Evolutionary conservation across 352 stramenopile species (phyloP), one percentile per base, ranked within the genome.

Genomic region (Plasmopara viticola): DNA sequence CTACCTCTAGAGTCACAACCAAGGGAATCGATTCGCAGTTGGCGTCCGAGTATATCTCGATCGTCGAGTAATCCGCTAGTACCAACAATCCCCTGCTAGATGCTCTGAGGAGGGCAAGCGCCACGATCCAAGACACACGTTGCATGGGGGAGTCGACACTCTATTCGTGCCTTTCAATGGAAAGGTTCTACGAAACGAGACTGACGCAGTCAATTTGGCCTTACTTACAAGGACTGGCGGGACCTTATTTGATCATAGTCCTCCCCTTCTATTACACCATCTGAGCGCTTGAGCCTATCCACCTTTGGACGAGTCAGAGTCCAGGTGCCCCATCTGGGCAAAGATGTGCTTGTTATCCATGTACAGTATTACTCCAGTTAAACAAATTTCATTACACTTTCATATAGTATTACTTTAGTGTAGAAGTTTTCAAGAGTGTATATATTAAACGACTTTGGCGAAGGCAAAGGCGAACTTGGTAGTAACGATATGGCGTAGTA

Each of bases 11-110:
- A 17, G 59, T 71, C 13, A 71, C 63, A 2, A 71, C 63, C n/a
- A 71, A 35, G 9, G 60, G 60, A 34, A 48, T 66, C 6, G 62
- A 68, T 30, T 60, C 38, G 45, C 61, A 72, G 29, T 68, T 66
- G 38, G 61, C 64, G 48, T 71, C 63, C 56, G 60, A 58, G 60
- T 51, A 67, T 30, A 70, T 69, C 54, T 74, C 61, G 15, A 74
- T 54, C 35, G 63, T 62, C 38, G 55, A 54, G 35, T 60, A 71
- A 35, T 65, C 46, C 15, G 50, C 59, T 13, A 56, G 37, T 28
- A 61, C 53, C n/a, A 44, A 31, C 41, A 51, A 35, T 15, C 45
- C 28, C 34, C 53, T 38, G 17, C 50, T 65, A 10, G 51, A 50
- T 44, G 49, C 58, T 14, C 14, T n/a, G 14, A 17, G 14, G 18